Evolutionary conservation across 495 filamentous ascomycete genomes (phyloP).

Genomic region (Tuber aestivum): DNA sequence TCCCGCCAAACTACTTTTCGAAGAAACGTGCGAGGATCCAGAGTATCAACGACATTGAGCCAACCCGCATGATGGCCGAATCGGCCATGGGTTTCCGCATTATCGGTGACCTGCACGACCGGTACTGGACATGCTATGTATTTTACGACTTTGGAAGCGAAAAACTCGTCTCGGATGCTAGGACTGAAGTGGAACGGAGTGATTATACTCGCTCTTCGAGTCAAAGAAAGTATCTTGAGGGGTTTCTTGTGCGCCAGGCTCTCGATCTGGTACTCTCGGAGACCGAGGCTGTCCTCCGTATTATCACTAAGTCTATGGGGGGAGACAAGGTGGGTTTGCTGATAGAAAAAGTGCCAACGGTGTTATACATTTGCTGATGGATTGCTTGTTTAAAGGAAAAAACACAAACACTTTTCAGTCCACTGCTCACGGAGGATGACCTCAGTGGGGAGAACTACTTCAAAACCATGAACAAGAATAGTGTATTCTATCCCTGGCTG

Average conservation of each 20-base stretch:
- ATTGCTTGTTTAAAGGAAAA: neutral
- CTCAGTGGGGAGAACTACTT: conserved; percentile 5
- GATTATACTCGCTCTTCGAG: neutral
- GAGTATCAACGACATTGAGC: neutral
- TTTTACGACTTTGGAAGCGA: neutral
- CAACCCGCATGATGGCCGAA: neutral
- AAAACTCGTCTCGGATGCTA: neutral
- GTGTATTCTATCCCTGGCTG: neutral
- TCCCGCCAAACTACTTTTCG: neutral
- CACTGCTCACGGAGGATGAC: neutral
- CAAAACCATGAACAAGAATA: conserved; percentile 5
- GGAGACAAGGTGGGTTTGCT: neutral
- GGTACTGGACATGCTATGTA: conserved; percentile 5
- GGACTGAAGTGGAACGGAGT: no score
- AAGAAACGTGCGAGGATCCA: neutral
- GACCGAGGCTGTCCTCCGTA: neutral
- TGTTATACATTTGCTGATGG: neutral
- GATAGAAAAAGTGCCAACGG: neutral
- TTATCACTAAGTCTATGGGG: neutral
- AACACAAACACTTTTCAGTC: neutral
- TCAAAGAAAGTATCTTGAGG: conserved; percentile 4
- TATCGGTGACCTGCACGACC: conserved; percentile 6
- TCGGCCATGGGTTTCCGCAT: neutral
- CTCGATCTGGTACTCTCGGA: conserved; percentile 1
- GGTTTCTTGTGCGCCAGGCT: neutral